Base-by-base conservation (phyloP, 1,139 yeast species). In the Geotrichum klebahnii region DNA sequence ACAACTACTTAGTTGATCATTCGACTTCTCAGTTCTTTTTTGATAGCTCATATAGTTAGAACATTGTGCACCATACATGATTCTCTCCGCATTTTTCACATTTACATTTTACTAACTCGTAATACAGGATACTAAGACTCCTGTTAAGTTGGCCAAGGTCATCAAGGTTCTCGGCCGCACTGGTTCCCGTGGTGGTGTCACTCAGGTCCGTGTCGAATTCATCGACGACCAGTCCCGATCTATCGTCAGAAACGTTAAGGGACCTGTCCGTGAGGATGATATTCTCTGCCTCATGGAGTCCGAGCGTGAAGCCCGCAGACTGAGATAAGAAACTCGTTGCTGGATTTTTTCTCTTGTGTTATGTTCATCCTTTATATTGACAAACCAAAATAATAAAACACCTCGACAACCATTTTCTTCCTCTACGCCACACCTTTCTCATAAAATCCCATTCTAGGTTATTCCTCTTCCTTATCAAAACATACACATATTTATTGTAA, bases 141-240 rank as follows among this genome's bases (percentile, higher is more conserved):
- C 96, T 76, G 97, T 90, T 72, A 92, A 96, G 79, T 87, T 92
- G 78, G 98, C 97, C 76, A 90, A 89, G 82, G 97, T 92, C 74
- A 89, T 87, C 80, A 92, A 92, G 82, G 97, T 92, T 77, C 84
- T 92, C 77, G 97, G 97, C 76, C 89, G 97, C 81, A 90, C 97
- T 83, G 97, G 97, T 74, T 90, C 97, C 74, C 90, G 97, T 82
- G 98, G 98, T 84, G 97, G 97, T 84, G 98, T 92, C 78, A 92
- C 97, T 78, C 98, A 92, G 80, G 97, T 92, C 76, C 90, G 98
- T 79, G 97, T 92, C 71, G 97, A 92, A 79, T 92, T 92, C 85
- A 82, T 92, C 76, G 97, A 90, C 76, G 97, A 92, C 75, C 79
- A 95, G 70, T 80, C 96, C 76, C 89, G 97, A 84, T 86, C 96